Evolutionary conservation across 306 rosid genomes (phyloP).

Genomic region (Fagus sylvatica): DNA sequence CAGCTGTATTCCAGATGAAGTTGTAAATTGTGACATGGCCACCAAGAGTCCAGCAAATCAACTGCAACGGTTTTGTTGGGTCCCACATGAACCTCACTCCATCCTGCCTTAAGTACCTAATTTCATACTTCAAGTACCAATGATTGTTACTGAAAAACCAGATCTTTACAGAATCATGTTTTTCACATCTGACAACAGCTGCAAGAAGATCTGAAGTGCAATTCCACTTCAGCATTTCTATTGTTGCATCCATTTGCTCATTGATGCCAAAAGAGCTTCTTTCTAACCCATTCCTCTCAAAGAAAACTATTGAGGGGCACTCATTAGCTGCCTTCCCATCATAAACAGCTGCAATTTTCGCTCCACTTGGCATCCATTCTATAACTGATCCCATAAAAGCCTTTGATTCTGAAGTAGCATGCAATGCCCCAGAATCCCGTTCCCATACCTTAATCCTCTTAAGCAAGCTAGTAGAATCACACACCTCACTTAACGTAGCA

Average conservation of each 20-base stretch:
- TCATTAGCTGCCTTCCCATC: slow-evolving; percentile 56
- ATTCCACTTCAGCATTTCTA: slow-evolving; percentile 81
- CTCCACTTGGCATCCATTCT: slow-evolving; percentile 99
- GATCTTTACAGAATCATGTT: slow-evolving; percentile 68
- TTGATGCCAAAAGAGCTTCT: slow-evolving; percentile 70
- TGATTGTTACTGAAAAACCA: slow-evolving; percentile 90
- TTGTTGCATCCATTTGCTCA: slow-evolving; percentile 50
- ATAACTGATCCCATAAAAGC: slow-evolving; percentile 60
- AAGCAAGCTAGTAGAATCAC: slow-evolving; percentile 31
- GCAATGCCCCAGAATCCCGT: slow-evolving; percentile 72
- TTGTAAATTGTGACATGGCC: slow-evolving; percentile 69
- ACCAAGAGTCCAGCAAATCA: slow-evolving; percentile 83
- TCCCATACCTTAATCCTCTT: slow-evolving; percentile 88
- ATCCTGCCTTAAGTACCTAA: slow-evolving; percentile 67
- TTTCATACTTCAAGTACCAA: slow-evolving; percentile 90
- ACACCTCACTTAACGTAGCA: slow-evolving; percentile 51
- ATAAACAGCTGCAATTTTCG: slow-evolving; percentile 83
- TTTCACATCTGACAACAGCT: slow-evolving; percentile 68
- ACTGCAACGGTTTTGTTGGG: slow-evolving; percentile 70
- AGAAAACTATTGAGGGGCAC: slow-evolving; percentile 73
- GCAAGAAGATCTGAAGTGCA: slow-evolving; percentile 98
- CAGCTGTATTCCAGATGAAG: slow-evolving; percentile 81
- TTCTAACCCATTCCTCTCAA: slow-evolving; percentile 91
- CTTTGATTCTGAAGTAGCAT: slow-evolving; percentile 71
- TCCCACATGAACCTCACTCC: slow-evolving; percentile 76